Conservation (phyloP, 1,284 basidiomycete genomes). For the Rhodofomes roseus region DNA sequence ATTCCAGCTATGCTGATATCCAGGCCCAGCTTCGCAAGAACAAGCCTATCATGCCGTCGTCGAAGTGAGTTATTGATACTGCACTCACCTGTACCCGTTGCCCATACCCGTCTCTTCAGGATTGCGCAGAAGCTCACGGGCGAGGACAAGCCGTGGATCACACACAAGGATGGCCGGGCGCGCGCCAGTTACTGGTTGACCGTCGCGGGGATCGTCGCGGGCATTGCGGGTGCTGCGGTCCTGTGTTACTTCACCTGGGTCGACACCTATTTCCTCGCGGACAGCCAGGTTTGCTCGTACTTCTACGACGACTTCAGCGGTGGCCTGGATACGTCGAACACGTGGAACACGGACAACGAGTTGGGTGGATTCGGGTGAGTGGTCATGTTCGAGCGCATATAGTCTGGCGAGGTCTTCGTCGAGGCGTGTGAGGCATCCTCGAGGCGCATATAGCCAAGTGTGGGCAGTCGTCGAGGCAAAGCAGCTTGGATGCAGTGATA, state of each 20-base stretch:
- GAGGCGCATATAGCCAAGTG: background rate
- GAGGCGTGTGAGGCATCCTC: background rate
- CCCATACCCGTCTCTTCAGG: slow-evolving; percentile 12
- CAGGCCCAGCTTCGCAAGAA: slow-evolving; percentile 22
- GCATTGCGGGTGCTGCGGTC: slow-evolving; percentile 41
- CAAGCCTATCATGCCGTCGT: slow-evolving; percentile 45
- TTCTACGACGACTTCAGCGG: slow-evolving; percentile 65
- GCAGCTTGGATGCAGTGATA: too few relatives aligned
- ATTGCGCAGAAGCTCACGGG: slow-evolving; percentile 41
- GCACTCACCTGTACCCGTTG: background rate
- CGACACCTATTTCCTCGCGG: slow-evolving; percentile 34
- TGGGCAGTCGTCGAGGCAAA: too few relatives aligned
- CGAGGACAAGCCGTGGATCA: slow-evolving; percentile 63
- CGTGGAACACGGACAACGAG: slow-evolving; percentile 66
- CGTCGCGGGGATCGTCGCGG: slow-evolving; percentile 40
- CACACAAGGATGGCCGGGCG: slow-evolving; percentile 45
- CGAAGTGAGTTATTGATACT: slow-evolving; percentile 18
- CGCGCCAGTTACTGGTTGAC: slow-evolving; percentile 58
- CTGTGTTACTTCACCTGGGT: slow-evolving; percentile 46
- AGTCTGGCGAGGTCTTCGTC: background rate
- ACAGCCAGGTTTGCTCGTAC: slow-evolving; percentile 56
- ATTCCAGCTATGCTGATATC: slow-evolving; percentile 8
- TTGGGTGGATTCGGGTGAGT: slow-evolving; percentile 72
- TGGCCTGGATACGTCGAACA: slow-evolving; percentile 42
- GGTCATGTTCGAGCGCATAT: background rate